Percentiles rank a stretch among this genome's conserved stretches.
phyloP scores from a whole-genome alignment of 2,329 filamentous ascomycete genomes.

The Dactylonectria estremocensis region DNA sequence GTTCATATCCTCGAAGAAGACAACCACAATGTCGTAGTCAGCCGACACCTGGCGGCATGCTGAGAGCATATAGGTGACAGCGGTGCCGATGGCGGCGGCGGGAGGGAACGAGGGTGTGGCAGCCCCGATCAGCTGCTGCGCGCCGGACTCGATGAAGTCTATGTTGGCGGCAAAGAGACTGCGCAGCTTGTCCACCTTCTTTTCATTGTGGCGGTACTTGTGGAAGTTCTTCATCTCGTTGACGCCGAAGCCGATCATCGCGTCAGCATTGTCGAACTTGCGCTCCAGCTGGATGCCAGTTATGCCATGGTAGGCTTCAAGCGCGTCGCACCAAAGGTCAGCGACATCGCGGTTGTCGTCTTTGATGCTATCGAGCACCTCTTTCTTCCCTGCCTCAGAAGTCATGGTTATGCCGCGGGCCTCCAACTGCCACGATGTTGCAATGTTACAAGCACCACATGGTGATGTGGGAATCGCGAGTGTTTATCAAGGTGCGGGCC shows the following conservation, averaged over 20 bases:
- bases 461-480: no score
- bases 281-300: constrained; percentile 51
- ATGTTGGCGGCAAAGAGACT: constrained; percentile 49
- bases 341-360: constrained; percentile 49
- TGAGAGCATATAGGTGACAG: constrained; percentile 52
- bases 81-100: constrained; percentile 52
- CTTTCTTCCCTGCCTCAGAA: not conserved
- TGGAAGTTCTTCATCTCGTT: constrained; percentile 52
- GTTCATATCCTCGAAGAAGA: constrained; percentile 57
- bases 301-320: constrained; percentile 52
- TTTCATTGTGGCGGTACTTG: constrained; percentile 53
- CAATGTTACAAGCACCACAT: no score
- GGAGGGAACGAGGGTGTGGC: constrained; percentile 53
- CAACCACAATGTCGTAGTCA: constrained; percentile 57
- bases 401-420: constrained; percentile 4
- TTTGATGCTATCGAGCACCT: constrained; percentile 38
- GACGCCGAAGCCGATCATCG: constrained; percentile 46
- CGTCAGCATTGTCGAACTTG: constrained; percentile 48
- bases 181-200: constrained; percentile 52
- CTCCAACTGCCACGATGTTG: no score
- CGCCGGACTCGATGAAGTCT: constrained; percentile 48
- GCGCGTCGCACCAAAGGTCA: constrained; percentile 52
- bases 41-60: constrained; percentile 51
- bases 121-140: constrained; percentile 49
- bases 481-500: no score